Base-by-base conservation (phyloP, 768 basidiomycete genomes). In the Suillus tomentosus region DNA sequence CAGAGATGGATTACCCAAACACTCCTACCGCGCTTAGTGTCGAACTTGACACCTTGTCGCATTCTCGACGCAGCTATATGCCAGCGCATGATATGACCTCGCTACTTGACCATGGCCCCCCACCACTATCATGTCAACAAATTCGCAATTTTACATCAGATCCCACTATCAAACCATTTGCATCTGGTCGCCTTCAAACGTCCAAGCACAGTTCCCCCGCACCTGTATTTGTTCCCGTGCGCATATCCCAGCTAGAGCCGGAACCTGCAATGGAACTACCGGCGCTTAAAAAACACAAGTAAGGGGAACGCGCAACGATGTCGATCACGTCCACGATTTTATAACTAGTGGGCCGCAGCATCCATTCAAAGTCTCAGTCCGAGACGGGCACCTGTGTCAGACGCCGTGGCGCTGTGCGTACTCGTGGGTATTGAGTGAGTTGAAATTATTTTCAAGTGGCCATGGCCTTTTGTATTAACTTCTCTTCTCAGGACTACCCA, bases 191-290 rank as follows among this genome's bases (percentile, higher is more conserved):
- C 17, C 40, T 42, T 58, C 57, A 42, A 42, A 58, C 17, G 10
- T 42, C 27, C 66, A 15, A 6, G 48, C 71, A 65, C 53, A 43
- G n/a, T 11, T 68, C 64, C 10, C 69, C 75, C 22, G 69, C 72
- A 39, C 24, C 57, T 27, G 60, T 57, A 22, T 67, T 61, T 39
- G 61, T 60, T 56, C 74, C 72, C 5, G 70, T 77, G 51, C 74
- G 75, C 45, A 77, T 72, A 5, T 71, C 69, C 1, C 75, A 76
- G 40, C 64, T 77, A 7, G 76, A 73, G 50, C 75, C 75, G 17
- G 69, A 77, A 57, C 76, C 76, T 45, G 68, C 66, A 3, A 77
- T 76, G 76, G 74, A 76, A 45, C 47, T 76, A 1, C 70, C 72
- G 37, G 63, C 60, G 6, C 70, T 40, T 31, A 31, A 27, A 27